These are phyloP conservation scores for Ilyonectria robusta DNA, from an alignment of 2,329 filamentous ascomycete genomes.

Conservation along the genomic window DNA sequence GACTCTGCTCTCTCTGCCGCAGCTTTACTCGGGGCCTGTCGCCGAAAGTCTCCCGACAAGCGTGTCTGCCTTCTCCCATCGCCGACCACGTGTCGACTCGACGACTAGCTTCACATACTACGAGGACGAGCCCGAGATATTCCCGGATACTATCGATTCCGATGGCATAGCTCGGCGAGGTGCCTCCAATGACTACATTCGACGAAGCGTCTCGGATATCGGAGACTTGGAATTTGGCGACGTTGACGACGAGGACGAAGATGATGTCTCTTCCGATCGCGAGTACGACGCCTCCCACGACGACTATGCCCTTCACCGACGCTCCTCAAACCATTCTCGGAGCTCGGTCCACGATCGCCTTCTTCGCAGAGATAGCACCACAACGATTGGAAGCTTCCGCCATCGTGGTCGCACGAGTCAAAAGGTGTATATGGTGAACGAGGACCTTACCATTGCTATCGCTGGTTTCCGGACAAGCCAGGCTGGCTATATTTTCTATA, in stretches of 20 bases:
- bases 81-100: constrained; percentile 84
- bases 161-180: constrained; percentile 50
- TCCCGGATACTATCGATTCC: constrained; percentile 47
- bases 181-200: constrained; percentile 43
- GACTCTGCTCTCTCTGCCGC: constrained; percentile 28
- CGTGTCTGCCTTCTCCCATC: constrained; percentile 90
- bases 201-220: constrained; percentile 55
- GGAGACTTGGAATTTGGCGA: constrained; percentile 58
- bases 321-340: constrained; percentile 73
- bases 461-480: constrained; percentile 89
- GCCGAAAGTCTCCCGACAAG: constrained; percentile 97
- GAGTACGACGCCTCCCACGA: constrained; percentile 58
- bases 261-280: constrained; percentile 57
- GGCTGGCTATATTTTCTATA: constrained; percentile 78
- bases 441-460: constrained; percentile 94
- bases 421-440: constrained; percentile 92
- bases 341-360: constrained; percentile 74
- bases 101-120: constrained; percentile 92
- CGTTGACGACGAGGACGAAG: constrained; percentile 58
- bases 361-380: constrained; percentile 78
- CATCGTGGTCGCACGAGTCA: constrained; percentile 80
- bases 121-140: constrained; percentile 70
- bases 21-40: constrained; percentile 91
- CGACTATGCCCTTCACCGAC: constrained; percentile 69
- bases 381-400: constrained; percentile 76